Evolutionary conservation across 2,329 filamentous ascomycete species (phyloP), one percentile per base, ranked within the genome.

Genomic region (Penicillium sclerotiorum): DNA sequence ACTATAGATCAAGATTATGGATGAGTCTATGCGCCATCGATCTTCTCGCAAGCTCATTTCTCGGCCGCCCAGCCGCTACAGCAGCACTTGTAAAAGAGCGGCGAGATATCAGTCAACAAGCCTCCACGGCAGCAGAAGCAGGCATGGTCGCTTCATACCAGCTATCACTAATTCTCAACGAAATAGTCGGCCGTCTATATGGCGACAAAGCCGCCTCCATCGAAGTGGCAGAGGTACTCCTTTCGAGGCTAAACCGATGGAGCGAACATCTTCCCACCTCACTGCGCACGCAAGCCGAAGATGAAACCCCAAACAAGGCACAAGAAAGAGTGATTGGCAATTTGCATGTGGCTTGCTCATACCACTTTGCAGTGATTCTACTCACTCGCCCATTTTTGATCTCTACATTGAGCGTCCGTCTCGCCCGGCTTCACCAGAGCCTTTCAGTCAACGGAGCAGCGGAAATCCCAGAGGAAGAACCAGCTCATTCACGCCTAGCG

Each of bases 341-440:
- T 20, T 70, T 82, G 1, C 80, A 83, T 47, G 74, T 84, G 5
- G 78, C 80, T 0, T 83, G 80, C 49, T 67, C 78, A 0, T 84
- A 84, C 56, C 83, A 84, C 55, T 81, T 83, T 47, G 78, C 80
- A 0, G 78, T 84, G 0, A 83, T 81, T 17, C 61, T 84, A 1
- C 78, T 80, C 2, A 83, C 80, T 0, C 71, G 81, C 1, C 81
- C 80, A 0, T 78, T 84, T 22, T 62, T 85, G 8, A 79, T 83
- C 20, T 78, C 65, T 5, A 70, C 74, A 3, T 63, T 83, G 1
- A 76, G 76, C 4, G 59, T 74, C 39, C 71, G 70, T 39, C 38
- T 71, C 36, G 43, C 67, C 42, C 42, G 60, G 47, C 25, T 61
- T 0, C 58, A 64, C n/a, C 61, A 43, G 30, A 58, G 38, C 1